These are phyloP conservation scores for Plenodomus tracheiphilus DNA, from an alignment of 2,329 filamentous ascomycete genomes.

Conservation along the genomic window DNA sequence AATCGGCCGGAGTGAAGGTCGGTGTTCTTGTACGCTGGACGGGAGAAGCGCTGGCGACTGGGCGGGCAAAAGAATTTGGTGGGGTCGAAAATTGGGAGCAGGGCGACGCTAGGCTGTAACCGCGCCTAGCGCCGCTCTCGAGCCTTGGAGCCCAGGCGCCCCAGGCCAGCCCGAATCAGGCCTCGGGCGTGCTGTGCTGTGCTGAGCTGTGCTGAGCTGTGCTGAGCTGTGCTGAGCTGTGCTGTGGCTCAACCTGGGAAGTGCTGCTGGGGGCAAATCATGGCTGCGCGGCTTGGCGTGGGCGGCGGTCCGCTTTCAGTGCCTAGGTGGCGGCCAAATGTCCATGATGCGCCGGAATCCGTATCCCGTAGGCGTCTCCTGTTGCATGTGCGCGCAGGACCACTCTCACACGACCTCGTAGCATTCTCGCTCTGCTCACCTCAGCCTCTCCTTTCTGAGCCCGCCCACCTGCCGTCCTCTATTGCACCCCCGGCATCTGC, in stretches of 20 bases:
- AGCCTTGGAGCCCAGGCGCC: not conserved
- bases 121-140: not conserved
- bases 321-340: constrained; percentile 11
- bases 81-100: constrained; percentile 31
- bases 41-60: constrained; percentile 19
- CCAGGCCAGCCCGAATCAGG: no score
- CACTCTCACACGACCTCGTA: constrained; percentile 37
- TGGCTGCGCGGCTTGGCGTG: constrained; percentile 1
- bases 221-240: no score
- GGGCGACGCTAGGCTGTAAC: constrained; percentile 11
- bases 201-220: no score
- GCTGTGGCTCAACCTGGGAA: no score
- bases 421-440: constrained; percentile 32
- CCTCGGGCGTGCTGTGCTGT: no score
- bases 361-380: constrained; percentile 15
- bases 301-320: not conserved
- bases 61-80: constrained; percentile 26
- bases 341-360: constrained; percentile 25
- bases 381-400: constrained; percentile 16
- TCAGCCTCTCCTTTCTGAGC: constrained; percentile 39
- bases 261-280: constrained; percentile 9
- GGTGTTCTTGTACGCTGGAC: constrained; percentile 17
- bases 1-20: constrained; percentile 12
- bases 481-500: constrained; percentile 1
- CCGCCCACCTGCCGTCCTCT: not conserved